Conservation (phyloP, 2,329 filamentous ascomycete species). For the Xylogone sp. region DNA sequence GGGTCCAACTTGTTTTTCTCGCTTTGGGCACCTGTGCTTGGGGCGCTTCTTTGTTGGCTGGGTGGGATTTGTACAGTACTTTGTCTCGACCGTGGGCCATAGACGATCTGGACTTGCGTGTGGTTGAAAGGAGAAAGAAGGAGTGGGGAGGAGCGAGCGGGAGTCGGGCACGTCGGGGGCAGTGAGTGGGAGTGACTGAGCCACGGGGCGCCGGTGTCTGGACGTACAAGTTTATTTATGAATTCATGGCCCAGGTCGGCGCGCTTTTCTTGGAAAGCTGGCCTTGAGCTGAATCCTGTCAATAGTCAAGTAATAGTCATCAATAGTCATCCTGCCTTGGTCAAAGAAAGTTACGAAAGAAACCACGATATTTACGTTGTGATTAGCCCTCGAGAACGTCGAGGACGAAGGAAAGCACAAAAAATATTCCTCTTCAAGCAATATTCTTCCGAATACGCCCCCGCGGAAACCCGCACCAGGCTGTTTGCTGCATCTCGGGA, state of each 20-base stretch:
- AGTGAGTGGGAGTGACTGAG: not conserved
- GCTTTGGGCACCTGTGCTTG: not conserved
- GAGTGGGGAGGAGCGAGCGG: not conserved
- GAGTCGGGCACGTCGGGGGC: not conserved
- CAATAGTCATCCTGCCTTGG: too few relatives aligned
- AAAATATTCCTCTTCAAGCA: not conserved
- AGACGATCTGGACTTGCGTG: not conserved
- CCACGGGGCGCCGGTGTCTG: not conserved
- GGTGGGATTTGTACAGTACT: not conserved
- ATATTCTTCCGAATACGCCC: not conserved
- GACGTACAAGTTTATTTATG: not conserved
- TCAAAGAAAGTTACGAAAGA: too few relatives aligned
- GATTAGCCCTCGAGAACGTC: too few relatives aligned
- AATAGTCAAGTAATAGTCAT: not conserved
- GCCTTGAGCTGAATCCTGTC: not conserved
- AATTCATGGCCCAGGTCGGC: not conserved
- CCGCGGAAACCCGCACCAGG: not conserved
- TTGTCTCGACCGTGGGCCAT: too few relatives aligned
- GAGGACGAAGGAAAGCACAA: too few relatives aligned
- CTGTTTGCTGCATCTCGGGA: not conserved
- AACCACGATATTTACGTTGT: too few relatives aligned
- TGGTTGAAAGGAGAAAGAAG: too few relatives aligned
- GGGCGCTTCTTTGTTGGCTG: not conserved
- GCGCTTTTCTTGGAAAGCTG: not conserved
- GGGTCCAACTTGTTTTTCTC: not conserved